Evolutionary conservation across 2,329 filamentous ascomycete species (phyloP).

Genomic region (Botrytis cinerea): DNA sequence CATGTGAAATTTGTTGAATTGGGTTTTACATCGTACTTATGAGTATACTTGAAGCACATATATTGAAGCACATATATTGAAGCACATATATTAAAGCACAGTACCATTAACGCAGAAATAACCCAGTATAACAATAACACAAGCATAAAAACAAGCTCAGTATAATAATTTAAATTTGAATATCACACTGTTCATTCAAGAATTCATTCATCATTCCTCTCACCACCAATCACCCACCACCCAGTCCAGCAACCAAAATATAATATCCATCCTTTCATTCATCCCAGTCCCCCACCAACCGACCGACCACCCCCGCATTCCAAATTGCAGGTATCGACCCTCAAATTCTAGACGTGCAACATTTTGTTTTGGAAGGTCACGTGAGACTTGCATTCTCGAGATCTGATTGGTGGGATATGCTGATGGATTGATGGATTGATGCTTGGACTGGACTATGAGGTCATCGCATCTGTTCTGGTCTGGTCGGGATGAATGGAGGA

Average conservation of each 20-base stretch:
- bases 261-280: no score
- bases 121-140: no score
- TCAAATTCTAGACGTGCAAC: neutral
- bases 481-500: no score
- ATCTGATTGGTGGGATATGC: neutral
- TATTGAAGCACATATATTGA: no score
- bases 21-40: neutral
- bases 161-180: neutral
- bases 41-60: no score
- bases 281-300: neutral
- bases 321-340: neutral
- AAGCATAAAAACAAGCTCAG: no score
- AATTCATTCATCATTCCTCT: no score
- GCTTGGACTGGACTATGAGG: neutral
- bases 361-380: neutral
- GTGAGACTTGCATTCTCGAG: fast-evolving
- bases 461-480: no score
- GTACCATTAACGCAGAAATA: no score
- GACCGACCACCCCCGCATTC: neutral
- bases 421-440: neutral
- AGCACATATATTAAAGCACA: no score
- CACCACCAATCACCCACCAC: neutral
- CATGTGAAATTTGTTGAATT: neutral
- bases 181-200: neutral
- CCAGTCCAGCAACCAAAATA: neutral